Evolutionary conservation across 1,284 basidiomycete species (phyloP), one percentile per base, ranked within the genome.

Genomic region (Trichosporon sp.): DNA sequence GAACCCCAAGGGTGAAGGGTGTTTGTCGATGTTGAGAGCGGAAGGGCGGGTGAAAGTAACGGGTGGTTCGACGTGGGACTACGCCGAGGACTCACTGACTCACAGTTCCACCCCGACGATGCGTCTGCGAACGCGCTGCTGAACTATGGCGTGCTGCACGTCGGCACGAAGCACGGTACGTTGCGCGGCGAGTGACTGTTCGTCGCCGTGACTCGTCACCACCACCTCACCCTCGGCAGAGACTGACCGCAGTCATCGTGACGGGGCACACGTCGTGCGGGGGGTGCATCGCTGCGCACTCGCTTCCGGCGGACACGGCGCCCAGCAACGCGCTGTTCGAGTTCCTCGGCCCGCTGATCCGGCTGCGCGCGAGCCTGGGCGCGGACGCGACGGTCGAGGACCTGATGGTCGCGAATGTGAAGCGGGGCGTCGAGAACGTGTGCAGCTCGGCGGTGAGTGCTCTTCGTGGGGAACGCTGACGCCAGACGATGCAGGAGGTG

Each of bases 261-360:
- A 90, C 90, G 29, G 93, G 92, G 35, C 93, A 94, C 81, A 90
- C 89, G 8, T 84, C 87, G 70, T 95, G 92, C 77, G 92, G 92
- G 70, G 93, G 92, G 1, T 83, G 81, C 72, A 90, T 89, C 31
- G 85, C 85, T 0, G 91, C 91, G 0, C 56, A 60, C 90, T 88
- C 69, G 76, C 71, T 60, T 70, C 72, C 18, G 73, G 75, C 53
- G 11, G 25, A 53, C 23, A 35, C 29, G 15, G n/a, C 64, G 38
- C 58, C 78, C 83, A 23, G 75, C 80, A 85, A 87, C 12, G 85
- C 89, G 12, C 86, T 94, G 74, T 85, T 85, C 56, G 87, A 88
- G 65, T 95, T 91, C 90, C 86, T 95, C 66, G 84, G 85, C 31
- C 90, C 92, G 0, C 86, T 94, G 74, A 88, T 88, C 68, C 76